A percentile compares a stretch with the other conserved stretches of the same genome.
Conservation (phyloP, 164 flowering plant genomes). For the Chloranthus sessilifolius region DNA sequence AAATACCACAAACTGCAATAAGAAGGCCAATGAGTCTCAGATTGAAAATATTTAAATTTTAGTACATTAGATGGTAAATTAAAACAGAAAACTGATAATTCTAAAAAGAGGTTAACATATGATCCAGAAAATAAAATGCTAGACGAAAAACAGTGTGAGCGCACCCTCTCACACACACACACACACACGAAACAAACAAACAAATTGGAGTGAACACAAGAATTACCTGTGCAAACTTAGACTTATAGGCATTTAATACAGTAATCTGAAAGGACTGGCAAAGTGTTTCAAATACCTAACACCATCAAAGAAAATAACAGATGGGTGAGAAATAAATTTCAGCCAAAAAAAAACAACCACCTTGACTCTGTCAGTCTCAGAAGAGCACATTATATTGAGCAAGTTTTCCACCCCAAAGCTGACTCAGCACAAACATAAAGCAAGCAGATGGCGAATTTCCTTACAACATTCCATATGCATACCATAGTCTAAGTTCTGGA, state of each 20-base stretch:
- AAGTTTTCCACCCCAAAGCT: too few relatives aligned
- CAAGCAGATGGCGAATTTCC: too few relatives aligned
- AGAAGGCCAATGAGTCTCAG: neutral
- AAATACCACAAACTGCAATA: slow-evolving; percentile 86
- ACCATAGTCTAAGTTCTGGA: too few relatives aligned
- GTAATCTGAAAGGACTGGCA: slow-evolving; percentile 63
- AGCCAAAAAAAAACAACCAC: too few relatives aligned
- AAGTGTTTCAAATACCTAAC: slow-evolving; percentile 74
- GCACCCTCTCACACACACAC: too few relatives aligned
- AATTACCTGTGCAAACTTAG: slow-evolving; percentile 90
- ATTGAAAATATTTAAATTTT: neutral
- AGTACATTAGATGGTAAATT: neutral
- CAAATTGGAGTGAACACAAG: neutral
- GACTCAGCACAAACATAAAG: too few relatives aligned
- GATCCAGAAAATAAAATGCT: neutral
- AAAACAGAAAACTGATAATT: neutral
- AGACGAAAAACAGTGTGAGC: too few relatives aligned
- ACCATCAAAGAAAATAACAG: too few relatives aligned
- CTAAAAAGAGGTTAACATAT: neutral
- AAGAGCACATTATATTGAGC: too few relatives aligned
- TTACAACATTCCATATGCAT: too few relatives aligned
- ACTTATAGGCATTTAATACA: slow-evolving; percentile 63
- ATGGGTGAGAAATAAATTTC: too few relatives aligned
- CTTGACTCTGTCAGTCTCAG: too few relatives aligned
- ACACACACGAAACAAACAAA: neutral